These are phyloP conservation scores for Cornus kousa DNA, from an alignment of 148 eudicot genomes.

Conservation along the genomic window DNA sequence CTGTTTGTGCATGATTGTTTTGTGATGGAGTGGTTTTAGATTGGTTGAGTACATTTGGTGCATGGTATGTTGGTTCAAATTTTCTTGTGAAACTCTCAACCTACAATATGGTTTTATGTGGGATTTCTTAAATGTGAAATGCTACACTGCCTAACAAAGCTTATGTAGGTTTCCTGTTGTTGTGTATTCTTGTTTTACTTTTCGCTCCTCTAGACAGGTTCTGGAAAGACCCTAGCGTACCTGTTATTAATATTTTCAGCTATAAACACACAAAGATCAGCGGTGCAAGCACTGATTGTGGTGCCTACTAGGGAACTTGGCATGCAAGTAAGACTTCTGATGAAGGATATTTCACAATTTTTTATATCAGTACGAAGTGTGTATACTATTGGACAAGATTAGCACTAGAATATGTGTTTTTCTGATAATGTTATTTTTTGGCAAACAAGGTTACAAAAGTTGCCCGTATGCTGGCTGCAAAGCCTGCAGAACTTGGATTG, in stretches of 20 bases:
- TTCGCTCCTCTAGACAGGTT: slow-evolving; percentile 79
- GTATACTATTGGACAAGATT: background rate
- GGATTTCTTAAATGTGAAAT: background rate
- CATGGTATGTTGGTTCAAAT: background rate
- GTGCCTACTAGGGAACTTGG: slow-evolving; percentile 98
- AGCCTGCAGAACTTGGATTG: slow-evolving; percentile 35
- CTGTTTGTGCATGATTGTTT: background rate
- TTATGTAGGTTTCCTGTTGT: slow-evolving; percentile 5
- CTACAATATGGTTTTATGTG: background rate
- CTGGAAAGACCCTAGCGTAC: slow-evolving; percentile 96
- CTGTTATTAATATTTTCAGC: slow-evolving; percentile 68
- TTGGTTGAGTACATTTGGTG: background rate
- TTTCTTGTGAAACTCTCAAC: background rate
- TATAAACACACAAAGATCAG: slow-evolving; percentile 57
- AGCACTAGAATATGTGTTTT: background rate
- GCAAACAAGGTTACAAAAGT: slow-evolving; percentile 74
- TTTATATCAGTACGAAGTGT: background rate
- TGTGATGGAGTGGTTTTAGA: background rate
- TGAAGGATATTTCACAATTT: background rate
- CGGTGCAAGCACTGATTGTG: slow-evolving; percentile 89
- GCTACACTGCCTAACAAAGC: background rate
- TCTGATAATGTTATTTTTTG: slow-evolving; percentile 24
- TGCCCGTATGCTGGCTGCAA: slow-evolving; percentile 79
- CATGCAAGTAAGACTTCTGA: slow-evolving; percentile 65
- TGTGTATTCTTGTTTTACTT: background rate